These are phyloP conservation scores for Thalassiosira delicatula DNA, from an alignment of 352 stramenopile genomes.

Conservation along the genomic window DNA sequence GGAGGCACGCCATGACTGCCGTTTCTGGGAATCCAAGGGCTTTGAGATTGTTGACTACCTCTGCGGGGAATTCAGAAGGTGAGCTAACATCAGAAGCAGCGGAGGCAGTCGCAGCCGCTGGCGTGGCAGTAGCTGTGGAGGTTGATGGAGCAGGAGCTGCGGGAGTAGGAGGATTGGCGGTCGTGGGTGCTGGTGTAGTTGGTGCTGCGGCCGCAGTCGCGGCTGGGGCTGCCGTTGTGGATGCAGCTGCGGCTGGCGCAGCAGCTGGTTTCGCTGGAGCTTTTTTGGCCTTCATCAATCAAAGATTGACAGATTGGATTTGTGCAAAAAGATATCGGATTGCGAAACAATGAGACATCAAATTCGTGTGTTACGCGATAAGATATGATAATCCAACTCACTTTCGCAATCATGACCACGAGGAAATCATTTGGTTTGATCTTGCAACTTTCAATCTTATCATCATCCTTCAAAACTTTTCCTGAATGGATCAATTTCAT, in stretches of 20 bases:
- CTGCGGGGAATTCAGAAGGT: slow-evolving; percentile 62
- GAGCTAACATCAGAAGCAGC: slow-evolving; percentile 43
- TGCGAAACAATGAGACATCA: too few species aligned
- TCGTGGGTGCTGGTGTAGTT: slow-evolving; percentile 36
- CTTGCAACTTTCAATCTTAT: slow-evolving; percentile 80
- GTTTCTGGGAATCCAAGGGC: slow-evolving; percentile 87
- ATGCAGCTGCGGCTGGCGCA: slow-evolving; percentile 51
- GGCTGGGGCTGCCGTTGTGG: slow-evolving; percentile 48
- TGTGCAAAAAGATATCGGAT: too few species aligned
- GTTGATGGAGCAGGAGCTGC: slow-evolving; percentile 45
- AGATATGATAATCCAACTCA: slow-evolving; percentile 53
- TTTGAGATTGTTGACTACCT: slow-evolving; percentile 81
- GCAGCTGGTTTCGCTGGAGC: slow-evolving; percentile 67
- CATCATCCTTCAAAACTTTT: slow-evolving; percentile 88
- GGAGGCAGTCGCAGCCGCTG: slow-evolving; percentile 15
- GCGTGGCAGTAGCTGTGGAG: slow-evolving; percentile 16
- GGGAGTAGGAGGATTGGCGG: slow-evolving; percentile 50
- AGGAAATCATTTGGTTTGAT: slow-evolving; percentile 88
- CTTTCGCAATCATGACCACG: slow-evolving; percentile 87
- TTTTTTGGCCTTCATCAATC: slow-evolving; percentile 58
- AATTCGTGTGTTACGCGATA: too few species aligned
- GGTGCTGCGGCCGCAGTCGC: slow-evolving; percentile 36
- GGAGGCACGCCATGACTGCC: slow-evolving; percentile 81
- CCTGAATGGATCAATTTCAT: slow-evolving; percentile 90
- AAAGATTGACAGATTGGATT: slow-evolving; percentile 6